phyloP scores from a whole-genome alignment of 805 yeast species.

The Debaryomyces tyrocola region DNA sequence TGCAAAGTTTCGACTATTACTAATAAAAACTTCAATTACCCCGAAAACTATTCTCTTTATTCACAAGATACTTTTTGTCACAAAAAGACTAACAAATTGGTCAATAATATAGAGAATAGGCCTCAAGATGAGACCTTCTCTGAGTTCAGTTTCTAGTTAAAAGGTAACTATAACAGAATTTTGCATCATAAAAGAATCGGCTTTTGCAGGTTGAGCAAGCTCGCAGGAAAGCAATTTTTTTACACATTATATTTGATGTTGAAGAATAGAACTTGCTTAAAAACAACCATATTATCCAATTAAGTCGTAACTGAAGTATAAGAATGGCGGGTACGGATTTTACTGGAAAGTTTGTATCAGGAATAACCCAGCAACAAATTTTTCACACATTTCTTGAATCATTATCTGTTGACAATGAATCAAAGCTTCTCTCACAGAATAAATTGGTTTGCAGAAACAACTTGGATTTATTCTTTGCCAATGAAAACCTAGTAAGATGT shows the following conservation, averaged over 20 bases:
- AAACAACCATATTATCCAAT: neutral
- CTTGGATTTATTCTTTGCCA: constrained; percentile 31
- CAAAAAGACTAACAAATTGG: neutral
- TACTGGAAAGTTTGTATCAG: constrained; percentile 4
- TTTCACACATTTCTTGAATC: constrained; percentile 7
- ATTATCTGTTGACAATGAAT: neutral
- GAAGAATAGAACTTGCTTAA: too few species aligned
- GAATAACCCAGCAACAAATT: constrained; percentile 10
- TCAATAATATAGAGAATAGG: neutral
- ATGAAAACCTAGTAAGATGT: constrained; percentile 30
- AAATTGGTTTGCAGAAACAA: constrained; percentile 15
- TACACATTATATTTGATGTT: neutral
- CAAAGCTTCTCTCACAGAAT: neutral
- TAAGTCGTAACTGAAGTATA: neutral
- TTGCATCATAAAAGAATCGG: neutral
- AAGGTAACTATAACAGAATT: neutral
- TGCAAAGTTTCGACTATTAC: too few species aligned
- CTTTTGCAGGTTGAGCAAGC: too few species aligned
- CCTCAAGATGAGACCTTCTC: neutral
- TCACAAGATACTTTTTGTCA: neutral
- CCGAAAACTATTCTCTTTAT: too few species aligned
- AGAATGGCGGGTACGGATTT: neutral
- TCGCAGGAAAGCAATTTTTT: neutral
- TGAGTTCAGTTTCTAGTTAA: neutral
- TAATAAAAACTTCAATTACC: too few species aligned